Base-by-base conservation (phyloP, 2,329 filamentous ascomycete species). In the Trichoderma semiorbis region DNA sequence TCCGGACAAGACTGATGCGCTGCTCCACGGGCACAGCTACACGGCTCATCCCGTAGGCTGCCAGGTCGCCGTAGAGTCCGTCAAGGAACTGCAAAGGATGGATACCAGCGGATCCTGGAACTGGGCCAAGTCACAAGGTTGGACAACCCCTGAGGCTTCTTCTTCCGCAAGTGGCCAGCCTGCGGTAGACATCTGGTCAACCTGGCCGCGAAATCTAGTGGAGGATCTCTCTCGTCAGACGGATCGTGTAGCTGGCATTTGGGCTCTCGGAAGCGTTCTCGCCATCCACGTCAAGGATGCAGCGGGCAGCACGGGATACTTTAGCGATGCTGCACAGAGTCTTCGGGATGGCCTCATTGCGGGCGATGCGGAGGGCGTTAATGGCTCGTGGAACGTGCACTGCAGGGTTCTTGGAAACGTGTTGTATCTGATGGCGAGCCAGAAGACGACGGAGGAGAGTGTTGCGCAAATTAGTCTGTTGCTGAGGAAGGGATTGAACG, bases 1-100 rank as follows among this genome's bases (percentile, higher is more conserved):
- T 67, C 84, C 88, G 1, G 90, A 93, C 63, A 97, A 96, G 81
- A 89, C 88, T 0, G 92, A 95, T 75, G 93, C 93, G 0, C 81
- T 97, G 6, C 83, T 97, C 4, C 94, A 97, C 75, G 93, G 93
- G 0, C 93, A 97, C 78, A 95, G 92, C 79, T 97, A 97, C 81
- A 97, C 93, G 0, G 93, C 93, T 0, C 93, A 97, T 79, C 87
- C 94, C 0, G 87, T 96, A 1, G 94, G 93, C 0, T 97, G 93
- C 76, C 88, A 91, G 58, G 92, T 97, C 0, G 94, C 92, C 0
- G 84, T 91, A n/a, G 88, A 89, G 65, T 90, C 89, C 1, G 79
- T 97, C 10, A 78, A 81, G 10, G 84, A 85, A 50, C 88, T 95
- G 85, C 79, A 84, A 58, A 77, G 81, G 1, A 87, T 94, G 83